These are phyloP conservation scores for Lactarius sp. DNA, from an alignment of 768 basidiomycete species.

Conservation along the genomic window DNA sequence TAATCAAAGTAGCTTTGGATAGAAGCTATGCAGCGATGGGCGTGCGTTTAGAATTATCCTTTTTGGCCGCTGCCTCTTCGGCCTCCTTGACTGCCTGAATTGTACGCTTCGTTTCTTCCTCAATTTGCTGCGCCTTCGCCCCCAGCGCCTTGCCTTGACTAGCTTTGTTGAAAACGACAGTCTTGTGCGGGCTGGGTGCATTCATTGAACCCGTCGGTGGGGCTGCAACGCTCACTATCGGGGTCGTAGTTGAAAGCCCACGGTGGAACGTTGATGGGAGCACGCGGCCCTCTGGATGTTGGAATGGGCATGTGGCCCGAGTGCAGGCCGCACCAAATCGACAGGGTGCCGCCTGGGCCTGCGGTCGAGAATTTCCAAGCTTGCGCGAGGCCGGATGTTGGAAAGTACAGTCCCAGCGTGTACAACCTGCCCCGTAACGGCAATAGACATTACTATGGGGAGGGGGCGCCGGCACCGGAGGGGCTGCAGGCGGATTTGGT, in stretches of 20 bases:
- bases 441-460: constrained; percentile 47
- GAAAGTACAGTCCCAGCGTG: constrained; percentile 74
- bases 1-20: background rate
- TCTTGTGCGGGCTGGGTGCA: constrained; percentile 59
- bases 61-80: constrained; percentile 52
- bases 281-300: constrained; percentile 85
- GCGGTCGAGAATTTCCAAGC: constrained; percentile 10
- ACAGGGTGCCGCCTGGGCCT: constrained; percentile 42
- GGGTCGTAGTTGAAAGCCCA: constrained; percentile 56
- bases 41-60: constrained; percentile 48
- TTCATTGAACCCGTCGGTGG: constrained; percentile 67
- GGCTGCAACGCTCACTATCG: constrained; percentile 54
- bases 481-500: constrained; percentile 33
- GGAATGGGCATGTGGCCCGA: constrained; percentile 61
- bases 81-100: constrained; percentile 65
- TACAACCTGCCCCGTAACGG: constrained; percentile 82
- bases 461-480: constrained; percentile 34
- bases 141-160: constrained; percentile 35
- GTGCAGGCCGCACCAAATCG: constrained; percentile 84
- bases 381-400: constrained; percentile 37
- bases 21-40: constrained; percentile 32
- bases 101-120: constrained; percentile 57
- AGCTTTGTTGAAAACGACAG: constrained; percentile 63
- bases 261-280: constrained; percentile 78
- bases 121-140: constrained; percentile 56